phyloP scores from a whole-genome alignment of 2,329 filamentous ascomycete species.

The Ceratocystis alfenasii region DNA sequence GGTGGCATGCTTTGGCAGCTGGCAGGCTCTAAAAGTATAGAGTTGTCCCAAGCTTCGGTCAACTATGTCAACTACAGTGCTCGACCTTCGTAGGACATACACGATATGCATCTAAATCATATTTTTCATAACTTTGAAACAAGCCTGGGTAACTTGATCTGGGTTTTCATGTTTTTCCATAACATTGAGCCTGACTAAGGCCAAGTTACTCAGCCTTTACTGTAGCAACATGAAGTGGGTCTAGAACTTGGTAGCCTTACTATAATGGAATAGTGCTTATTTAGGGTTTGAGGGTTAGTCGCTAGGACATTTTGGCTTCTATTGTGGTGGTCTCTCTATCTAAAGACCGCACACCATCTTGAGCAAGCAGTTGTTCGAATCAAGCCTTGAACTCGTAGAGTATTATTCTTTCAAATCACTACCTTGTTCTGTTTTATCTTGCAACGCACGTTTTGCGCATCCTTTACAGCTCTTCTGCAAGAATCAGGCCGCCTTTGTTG shows the following conservation, averaged over 20 bases:
- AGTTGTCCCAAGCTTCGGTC: too few relatives aligned
- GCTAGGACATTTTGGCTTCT: slow-evolving; percentile 7
- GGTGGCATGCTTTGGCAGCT: too few relatives aligned
- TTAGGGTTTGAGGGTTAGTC: neutral
- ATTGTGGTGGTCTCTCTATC: neutral
- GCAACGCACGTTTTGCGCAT: neutral
- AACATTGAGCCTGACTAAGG: too few relatives aligned
- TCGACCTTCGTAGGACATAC: too few relatives aligned
- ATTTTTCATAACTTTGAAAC: too few relatives aligned
- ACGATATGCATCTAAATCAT: too few relatives aligned
- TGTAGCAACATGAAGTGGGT: neutral
- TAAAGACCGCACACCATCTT: neutral
- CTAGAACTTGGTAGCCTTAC: neutral
- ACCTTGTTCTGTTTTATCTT: neutral
- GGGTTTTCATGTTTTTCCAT: too few relatives aligned
- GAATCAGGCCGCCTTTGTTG: neutral
- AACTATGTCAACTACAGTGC: too few relatives aligned
- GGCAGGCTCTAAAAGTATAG: too few relatives aligned
- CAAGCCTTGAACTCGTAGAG: neutral
- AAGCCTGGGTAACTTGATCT: too few relatives aligned
- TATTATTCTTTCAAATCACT: neutral
- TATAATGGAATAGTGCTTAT: neutral
- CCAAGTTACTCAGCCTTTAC: neutral
- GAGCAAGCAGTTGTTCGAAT: neutral
- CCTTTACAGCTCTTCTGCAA: neutral